phyloP scores from a whole-genome alignment of 495 filamentous ascomycete species.

The Xylaria sp. region DNA sequence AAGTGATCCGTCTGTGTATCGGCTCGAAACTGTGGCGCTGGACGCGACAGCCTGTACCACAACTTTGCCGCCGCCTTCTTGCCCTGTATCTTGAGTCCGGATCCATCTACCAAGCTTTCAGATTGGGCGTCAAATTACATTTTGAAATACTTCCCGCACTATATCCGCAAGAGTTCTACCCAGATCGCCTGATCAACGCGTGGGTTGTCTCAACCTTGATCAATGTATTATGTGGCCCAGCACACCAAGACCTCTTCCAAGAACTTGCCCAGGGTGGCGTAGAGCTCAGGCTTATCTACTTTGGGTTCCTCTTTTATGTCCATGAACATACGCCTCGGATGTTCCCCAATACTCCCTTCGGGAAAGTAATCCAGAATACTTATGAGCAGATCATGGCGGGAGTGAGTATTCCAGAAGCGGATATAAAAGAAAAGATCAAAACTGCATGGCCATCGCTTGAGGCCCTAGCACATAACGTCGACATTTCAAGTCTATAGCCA shows the following conservation, averaged over 20 bases:
- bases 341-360: slow-evolving; percentile 25
- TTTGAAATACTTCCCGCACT: slow-evolving; percentile 20
- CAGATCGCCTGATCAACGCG: slow-evolving; percentile 18
- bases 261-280: slow-evolving; percentile 25
- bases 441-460: slow-evolving; percentile 18
- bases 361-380: slow-evolving; percentile 20
- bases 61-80: slow-evolving; percentile 21
- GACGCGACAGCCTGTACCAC: slow-evolving; percentile 26
- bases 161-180: slow-evolving; percentile 23
- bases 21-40: slow-evolving; percentile 23
- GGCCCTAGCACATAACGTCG: slow-evolving; percentile 5
- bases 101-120: slow-evolving; percentile 18
- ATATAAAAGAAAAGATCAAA: slow-evolving; percentile 19
- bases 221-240: slow-evolving; percentile 24
- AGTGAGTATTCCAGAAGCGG: slow-evolving; percentile 8
- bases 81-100: slow-evolving; percentile 21
- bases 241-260: slow-evolving; percentile 15
- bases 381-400: slow-evolving; percentile 25
- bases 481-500: not conserved
- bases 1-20: slow-evolving; percentile 19
- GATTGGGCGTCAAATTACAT: slow-evolving; percentile 22
- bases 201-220: slow-evolving; percentile 24
- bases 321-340: slow-evolving; percentile 19
- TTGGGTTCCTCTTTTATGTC: slow-evolving; percentile 28
- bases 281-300: slow-evolving; percentile 19